Conservation (phyloP, 441 rosid genomes). For the Theobroma grandiflorum region DNA sequence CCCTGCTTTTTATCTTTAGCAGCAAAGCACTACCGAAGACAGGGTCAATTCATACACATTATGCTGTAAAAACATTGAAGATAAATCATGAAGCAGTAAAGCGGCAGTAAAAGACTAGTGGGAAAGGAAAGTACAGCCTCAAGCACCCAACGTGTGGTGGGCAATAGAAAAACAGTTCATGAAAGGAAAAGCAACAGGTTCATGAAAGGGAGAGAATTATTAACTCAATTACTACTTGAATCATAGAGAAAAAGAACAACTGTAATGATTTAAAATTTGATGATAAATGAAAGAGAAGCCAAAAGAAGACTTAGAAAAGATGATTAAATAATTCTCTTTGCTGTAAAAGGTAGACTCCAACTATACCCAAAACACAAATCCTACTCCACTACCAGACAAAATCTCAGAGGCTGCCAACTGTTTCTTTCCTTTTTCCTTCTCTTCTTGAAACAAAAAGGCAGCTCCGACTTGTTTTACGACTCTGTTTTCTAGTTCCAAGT, state of each 20-base stretch:
- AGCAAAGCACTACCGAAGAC: not conserved
- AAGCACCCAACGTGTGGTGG: not conserved
- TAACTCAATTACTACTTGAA: not conserved
- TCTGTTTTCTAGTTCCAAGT: conserved; percentile 21
- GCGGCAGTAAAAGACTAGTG: not conserved
- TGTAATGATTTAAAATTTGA: not conserved
- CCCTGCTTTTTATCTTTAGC: too few species aligned
- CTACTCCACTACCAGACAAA: conserved; percentile 46
- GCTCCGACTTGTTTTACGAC: conserved; percentile 28
- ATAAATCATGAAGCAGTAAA: not conserved
- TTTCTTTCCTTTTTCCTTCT: not conserved
- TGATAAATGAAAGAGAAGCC: conserved; percentile 27
- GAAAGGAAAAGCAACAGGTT: not conserved
- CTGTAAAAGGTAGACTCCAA: conserved; percentile 30
- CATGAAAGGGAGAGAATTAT: not conserved
- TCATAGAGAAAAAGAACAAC: not conserved
- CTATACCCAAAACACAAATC: conserved; percentile 36
- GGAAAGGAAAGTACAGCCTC: not conserved
- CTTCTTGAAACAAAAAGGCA: conserved; percentile 38
- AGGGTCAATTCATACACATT: not conserved
- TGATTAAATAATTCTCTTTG: conserved; percentile 26
- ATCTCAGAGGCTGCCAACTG: conserved; percentile 36
- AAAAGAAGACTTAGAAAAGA: conserved; percentile 18
- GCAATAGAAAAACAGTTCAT: not conserved
- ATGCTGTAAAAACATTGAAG: not conserved